These are phyloP conservation scores for Ustilago trichophora DNA, from an alignment of 1,284 basidiomycete genomes.

Conservation along the genomic window DNA sequence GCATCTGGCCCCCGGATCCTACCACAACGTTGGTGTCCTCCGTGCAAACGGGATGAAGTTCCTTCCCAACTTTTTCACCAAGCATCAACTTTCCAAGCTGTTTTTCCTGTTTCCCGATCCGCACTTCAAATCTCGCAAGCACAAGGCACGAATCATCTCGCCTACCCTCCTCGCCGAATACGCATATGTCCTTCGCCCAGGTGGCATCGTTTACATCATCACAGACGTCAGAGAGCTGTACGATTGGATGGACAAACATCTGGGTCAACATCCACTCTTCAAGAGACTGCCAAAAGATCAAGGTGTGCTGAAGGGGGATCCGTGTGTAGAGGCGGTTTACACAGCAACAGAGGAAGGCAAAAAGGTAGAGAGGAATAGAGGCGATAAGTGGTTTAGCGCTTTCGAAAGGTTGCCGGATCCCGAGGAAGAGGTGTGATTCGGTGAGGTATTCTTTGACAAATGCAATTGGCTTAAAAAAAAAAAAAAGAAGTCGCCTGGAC, in stretches of 20 bases:
- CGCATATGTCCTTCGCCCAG: conserved; percentile 87
- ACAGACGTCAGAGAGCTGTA: conserved; percentile 95
- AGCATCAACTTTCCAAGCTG: conserved; percentile 80
- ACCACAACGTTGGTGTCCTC: conserved; percentile 92
- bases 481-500: too few species aligned
- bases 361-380: conserved; percentile 91
- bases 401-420: conserved; percentile 70
- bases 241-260: conserved; percentile 92
- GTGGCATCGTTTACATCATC: conserved; percentile 95
- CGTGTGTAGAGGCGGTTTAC: conserved; percentile 60
- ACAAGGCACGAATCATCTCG: conserved; percentile 95
- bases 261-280: conserved; percentile 87
- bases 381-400: conserved; percentile 87
- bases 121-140: conserved; percentile 97
- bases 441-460: too few species aligned
- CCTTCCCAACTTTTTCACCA: conserved; percentile 93
- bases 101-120: conserved; percentile 99
- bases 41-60: conserved; percentile 99
- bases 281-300: conserved; percentile 78
- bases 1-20: conserved; percentile 70
- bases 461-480: too few species aligned
- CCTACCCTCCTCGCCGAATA: conserved; percentile 90
- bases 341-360: conserved; percentile 84
- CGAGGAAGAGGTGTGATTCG: too few species aligned
- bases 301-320: conserved; percentile 69